A percentile compares a stretch with the other conserved stretches of the same genome.
These are phyloP conservation scores for Dictyostelium capitatum DNA, from an alignment of 78 protist genomes.

Conservation along the genomic window DNA sequence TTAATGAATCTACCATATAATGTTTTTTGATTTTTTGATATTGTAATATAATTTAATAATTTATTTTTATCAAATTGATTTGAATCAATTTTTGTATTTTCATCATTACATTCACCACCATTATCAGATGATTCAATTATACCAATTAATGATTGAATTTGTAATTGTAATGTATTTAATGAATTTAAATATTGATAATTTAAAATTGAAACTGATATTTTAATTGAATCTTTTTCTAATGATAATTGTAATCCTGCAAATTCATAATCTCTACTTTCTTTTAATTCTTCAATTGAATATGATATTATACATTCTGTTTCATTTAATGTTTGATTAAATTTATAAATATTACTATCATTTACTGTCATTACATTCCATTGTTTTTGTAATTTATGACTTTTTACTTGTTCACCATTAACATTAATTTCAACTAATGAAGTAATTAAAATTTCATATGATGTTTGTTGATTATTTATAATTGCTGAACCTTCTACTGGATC, in stretches of 20 bases:
- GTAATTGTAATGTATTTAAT: neutral
- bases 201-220: neutral
- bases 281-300: neutral
- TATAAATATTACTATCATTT: neutral
- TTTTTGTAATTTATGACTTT: neutral
- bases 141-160: neutral
- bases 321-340: slow-evolving; percentile 9
- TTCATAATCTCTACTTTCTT: neutral
- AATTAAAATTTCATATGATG: slow-evolving; percentile 10
- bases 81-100: neutral
- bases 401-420: neutral
- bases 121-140: neutral
- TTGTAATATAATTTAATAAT: slow-evolving; percentile 6
- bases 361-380: neutral
- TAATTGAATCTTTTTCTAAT: neutral
- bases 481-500: neutral
- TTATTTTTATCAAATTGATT: slow-evolving; percentile 2
- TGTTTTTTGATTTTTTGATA: neutral
- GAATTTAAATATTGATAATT: neutral
- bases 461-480: slow-evolving; percentile 18
- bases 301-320: neutral
- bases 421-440: neutral
- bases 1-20: slow-evolving; percentile 1
- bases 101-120: neutral
- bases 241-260: slow-evolving; percentile 16